Conservation (phyloP, 768 basidiomycete species). For the Mycena galopus region DNA sequence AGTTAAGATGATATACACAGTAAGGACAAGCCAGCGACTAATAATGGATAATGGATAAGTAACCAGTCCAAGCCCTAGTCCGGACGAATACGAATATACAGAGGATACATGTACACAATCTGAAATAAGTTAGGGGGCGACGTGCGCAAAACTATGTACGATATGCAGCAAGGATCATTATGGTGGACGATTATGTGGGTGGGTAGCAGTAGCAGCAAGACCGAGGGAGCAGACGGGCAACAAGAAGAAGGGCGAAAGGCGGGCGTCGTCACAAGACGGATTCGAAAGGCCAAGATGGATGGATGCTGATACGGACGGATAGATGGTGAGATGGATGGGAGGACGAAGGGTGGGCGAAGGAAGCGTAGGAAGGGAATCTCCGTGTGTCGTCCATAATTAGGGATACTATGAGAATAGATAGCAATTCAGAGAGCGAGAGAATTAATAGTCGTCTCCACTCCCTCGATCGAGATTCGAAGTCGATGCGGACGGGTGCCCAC, state of each 20-base stretch:
- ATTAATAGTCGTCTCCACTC: slow-evolving; percentile 33
- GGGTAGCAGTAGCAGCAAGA: background rate
- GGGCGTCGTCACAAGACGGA: background rate
- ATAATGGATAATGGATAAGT: too few species aligned
- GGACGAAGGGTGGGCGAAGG: slow-evolving; percentile 25
- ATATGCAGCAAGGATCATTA: slow-evolving; percentile 11
- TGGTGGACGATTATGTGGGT: background rate
- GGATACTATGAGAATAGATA: slow-evolving; percentile 13
- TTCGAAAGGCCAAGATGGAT: background rate
- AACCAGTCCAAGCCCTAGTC: too few species aligned
- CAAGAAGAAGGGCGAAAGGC: background rate
- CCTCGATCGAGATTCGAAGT: slow-evolving; percentile 15
- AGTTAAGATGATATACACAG: too few species aligned
- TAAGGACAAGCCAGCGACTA: slow-evolving; percentile 4
- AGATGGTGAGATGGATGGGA: slow-evolving; percentile 5
- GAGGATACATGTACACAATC: slow-evolving; percentile 24
- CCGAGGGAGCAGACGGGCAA: background rate
- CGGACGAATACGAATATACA: slow-evolving; percentile 22
- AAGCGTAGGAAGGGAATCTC: background rate
- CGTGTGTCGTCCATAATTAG: slow-evolving; percentile 35
- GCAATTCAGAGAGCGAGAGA: background rate
- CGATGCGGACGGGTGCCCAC: background rate
- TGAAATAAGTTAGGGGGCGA: slow-evolving; percentile 21
- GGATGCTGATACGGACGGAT: background rate
- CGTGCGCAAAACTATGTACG: background rate